Evolutionary conservation across 495 filamentous ascomycete genomes (phyloP), one percentile per base, ranked within the genome.

Genomic region (Annulohypoxylon maeteangense): DNA sequence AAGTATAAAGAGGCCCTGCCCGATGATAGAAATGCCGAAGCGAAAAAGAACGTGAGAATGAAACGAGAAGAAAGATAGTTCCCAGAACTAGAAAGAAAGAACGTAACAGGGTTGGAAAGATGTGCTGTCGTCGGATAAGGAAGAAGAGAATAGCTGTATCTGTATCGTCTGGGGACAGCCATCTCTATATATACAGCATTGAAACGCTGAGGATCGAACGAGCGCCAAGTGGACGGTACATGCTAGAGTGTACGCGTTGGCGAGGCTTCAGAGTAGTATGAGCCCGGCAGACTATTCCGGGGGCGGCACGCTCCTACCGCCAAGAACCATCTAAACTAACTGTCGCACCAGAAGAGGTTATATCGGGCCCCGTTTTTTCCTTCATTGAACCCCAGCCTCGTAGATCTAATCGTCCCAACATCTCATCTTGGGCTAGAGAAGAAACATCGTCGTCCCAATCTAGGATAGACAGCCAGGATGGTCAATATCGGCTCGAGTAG

Each of bases 1-100:
- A 47, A 60, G 64, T 74, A 61, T 45, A 69, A 57, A 73, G 67
- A 81, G 79, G 80, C 59, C 75, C 79, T 79, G 80, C 80, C 83
- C 78, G 47, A 67, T 16, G 29, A 68, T 68, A 73, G 72, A 67
- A 67, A 67, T 72, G 68, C 58, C 56, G 68, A 72, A 74, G 50
- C 56, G 58, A 36, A 65, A 68, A 73, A 66, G 71, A 74, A 34
- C 55, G 70, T 65, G 45, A 65, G 57, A 68, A 68, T 25, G 25
- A 40, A 61, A 50, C 27, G 66, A 71, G 76, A 77, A 77, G 71
- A 73, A 78, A 81, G 76, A 55, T 54, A 54, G 50, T 54, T 54
- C 50, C 50, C 50, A 54, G 50, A 54, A 54, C 50, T 54, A 54
- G 50, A 54, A 32, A 20, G 50, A 54, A 54, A 54, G 50, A 54